These are phyloP conservation scores for Cutaneotrichosporon dermatis DNA, from an alignment of 1,284 basidiomycete genomes.

Conservation along the genomic window DNA sequence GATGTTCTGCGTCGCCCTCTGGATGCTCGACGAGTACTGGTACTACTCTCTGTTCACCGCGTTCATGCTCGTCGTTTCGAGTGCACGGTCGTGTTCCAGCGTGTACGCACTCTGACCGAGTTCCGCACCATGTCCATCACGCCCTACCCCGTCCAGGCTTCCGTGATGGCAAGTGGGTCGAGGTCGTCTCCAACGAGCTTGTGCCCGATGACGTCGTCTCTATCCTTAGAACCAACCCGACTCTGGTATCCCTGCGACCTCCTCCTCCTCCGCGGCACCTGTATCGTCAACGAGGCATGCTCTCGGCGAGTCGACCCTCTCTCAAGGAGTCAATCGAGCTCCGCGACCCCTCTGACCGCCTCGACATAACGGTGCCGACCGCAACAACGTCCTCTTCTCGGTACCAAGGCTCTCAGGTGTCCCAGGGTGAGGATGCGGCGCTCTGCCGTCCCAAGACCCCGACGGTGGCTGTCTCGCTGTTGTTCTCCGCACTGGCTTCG, in stretches of 20 bases:
- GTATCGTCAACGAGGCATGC: constrained; percentile 98
- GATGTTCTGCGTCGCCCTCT: constrained; percentile 89
- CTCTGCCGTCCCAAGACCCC: constrained; percentile 52
- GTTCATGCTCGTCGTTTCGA: constrained; percentile 97
- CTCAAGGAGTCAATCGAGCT: constrained; percentile 87
- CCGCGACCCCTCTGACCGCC: constrained; percentile 64
- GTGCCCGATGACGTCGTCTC: constrained; percentile 88
- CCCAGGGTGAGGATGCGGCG: constrained; percentile 50
- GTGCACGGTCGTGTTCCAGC: constrained; percentile 95
- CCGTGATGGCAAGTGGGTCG: constrained; percentile 73
- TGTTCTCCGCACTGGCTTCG: constrained; percentile 91
- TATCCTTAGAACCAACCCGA: constrained; percentile 72
- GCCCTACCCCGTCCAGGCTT: constrained; percentile 79
- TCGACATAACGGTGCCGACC: constrained; percentile 83
- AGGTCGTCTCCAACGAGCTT: constrained; percentile 74
- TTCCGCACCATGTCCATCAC: constrained; percentile 92
- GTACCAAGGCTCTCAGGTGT: constrained; percentile 89
- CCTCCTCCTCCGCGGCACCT: constrained; percentile 77
- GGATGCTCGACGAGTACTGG: constrained; percentile 97
- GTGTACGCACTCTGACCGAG: constrained; percentile 80
- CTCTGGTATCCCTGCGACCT: constrained; percentile 83
- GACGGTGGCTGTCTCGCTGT: constrained; percentile 85
- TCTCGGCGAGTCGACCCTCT: constrained; percentile 91
- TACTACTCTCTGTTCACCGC: constrained; percentile 94
- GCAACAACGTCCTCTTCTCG: constrained; percentile 84